Evolutionary conservation across 257 asterid species (phyloP).

Genomic region (Solanum chiquidenum): DNA sequence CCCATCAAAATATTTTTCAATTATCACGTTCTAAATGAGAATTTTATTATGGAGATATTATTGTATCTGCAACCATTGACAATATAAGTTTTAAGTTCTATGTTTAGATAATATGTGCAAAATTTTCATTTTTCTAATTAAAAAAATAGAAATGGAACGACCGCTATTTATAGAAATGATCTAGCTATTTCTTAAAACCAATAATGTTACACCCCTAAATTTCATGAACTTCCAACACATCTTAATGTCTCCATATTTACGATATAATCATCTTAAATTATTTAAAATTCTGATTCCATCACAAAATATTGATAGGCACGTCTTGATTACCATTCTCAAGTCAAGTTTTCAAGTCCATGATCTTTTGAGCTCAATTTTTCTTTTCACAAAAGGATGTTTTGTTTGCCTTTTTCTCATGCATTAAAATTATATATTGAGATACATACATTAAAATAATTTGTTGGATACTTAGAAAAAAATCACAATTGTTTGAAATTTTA

Average conservation of each 20-base stretch:
- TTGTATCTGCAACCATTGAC: too few relatives aligned
- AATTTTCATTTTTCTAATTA: too few relatives aligned
- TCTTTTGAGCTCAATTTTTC: too few relatives aligned
- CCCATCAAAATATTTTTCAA: too few relatives aligned
- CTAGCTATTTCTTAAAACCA: neutral
- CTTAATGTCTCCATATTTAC: too few relatives aligned
- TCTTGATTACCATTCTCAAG: too few relatives aligned
- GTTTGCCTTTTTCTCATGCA: neutral
- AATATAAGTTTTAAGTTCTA: too few relatives aligned
- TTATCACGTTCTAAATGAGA: neutral
- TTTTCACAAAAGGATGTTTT: neutral
- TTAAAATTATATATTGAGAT: neutral
- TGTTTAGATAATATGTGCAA: neutral
- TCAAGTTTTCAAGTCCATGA: too few relatives aligned
- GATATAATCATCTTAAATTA: too few relatives aligned
- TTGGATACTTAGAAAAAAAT: neutral
- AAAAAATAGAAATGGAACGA: neutral
- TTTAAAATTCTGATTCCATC: too few relatives aligned
- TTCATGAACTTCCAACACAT: neutral
- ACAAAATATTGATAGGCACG: too few relatives aligned
- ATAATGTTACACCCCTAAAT: neutral
- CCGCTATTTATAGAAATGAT: neutral
- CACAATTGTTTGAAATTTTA: neutral
- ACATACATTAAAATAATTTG: neutral
- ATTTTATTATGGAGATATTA: too few relatives aligned